Evolutionary conservation across 371 early-diverging fungal genomes (phyloP).

Genomic region (Lichtheimia hyalospora): DNA sequence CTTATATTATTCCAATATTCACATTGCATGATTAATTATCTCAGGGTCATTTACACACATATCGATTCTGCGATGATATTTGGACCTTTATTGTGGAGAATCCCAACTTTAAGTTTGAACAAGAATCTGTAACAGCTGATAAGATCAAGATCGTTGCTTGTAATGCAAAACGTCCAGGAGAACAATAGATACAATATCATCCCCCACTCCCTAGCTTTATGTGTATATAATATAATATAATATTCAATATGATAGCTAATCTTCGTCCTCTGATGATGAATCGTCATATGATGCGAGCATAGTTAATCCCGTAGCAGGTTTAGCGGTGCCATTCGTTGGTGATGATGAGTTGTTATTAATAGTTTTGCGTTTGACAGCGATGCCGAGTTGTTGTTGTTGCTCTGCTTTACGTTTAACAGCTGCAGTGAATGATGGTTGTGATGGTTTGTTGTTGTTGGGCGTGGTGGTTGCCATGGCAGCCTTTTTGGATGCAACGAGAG

Average conservation of each 20-base stretch:
- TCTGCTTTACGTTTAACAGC: slow-evolving; percentile 21
- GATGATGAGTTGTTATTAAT: slow-evolving; percentile 7
- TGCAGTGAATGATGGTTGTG: neutral
- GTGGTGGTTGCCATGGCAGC: slow-evolving; percentile 16
- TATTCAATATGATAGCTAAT: slow-evolving; percentile 1
- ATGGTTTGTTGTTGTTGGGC: slow-evolving; percentile 37
- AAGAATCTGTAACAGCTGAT: slow-evolving; percentile 73
- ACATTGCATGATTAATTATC: slow-evolving; percentile 3
- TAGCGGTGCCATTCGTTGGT: neutral
- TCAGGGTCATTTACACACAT: slow-evolving; percentile 84
- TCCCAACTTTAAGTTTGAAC: slow-evolving; percentile 85
- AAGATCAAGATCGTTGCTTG: slow-evolving; percentile 93
- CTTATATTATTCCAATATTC: slow-evolving; percentile 7
- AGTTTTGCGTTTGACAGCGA: slow-evolving; percentile 41
- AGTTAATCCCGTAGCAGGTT: slow-evolving; percentile 20
- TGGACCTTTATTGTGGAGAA: slow-evolving; percentile 94
- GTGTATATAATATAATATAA: neutral
- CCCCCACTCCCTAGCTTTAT: neutral
- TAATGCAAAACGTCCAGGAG: slow-evolving; percentile 74
- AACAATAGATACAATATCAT: slow-evolving; percentile 35
- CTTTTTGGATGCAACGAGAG: slow-evolving; percentile 36
- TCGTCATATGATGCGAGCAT: slow-evolving; percentile 34
- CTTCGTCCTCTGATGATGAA: slow-evolving; percentile 19
- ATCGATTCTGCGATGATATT: slow-evolving; percentile 94
- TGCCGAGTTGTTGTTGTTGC: slow-evolving; percentile 6